These are phyloP conservation scores for Phaseolus lunatus DNA, from an alignment of 306 rosid genomes.

Conservation along the genomic window DNA sequence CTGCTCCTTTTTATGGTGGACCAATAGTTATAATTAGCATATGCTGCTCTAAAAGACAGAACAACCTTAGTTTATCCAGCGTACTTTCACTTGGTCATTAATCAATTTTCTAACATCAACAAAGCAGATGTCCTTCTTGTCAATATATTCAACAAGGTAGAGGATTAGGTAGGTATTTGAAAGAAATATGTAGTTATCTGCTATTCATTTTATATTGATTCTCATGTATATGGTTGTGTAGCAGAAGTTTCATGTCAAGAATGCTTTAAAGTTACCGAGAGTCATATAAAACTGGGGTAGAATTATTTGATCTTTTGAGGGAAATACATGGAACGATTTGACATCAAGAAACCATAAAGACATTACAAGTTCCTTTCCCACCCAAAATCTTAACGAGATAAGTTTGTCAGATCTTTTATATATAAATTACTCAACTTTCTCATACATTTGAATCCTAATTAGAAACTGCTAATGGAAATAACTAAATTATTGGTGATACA, in stretches of 20 bases:
- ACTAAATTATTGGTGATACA: not conserved
- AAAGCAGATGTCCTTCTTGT: constrained; percentile 63
- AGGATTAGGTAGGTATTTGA: constrained; percentile 50
- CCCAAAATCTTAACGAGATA: no score
- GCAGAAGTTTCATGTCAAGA: not conserved
- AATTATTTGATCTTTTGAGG: no score
- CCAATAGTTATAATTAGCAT: no score
- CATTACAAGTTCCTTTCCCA: no score
- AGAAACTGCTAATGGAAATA: no score
- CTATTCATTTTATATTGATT: not conserved
- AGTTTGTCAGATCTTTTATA: no score
- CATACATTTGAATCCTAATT: no score
- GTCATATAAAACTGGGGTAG: no score
- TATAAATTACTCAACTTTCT: no score
- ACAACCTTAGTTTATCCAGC: constrained; percentile 71
- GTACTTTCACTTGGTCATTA: constrained; percentile 59
- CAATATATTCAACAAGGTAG: constrained; percentile 68
- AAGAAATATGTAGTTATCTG: not conserved
- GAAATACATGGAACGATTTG: no score
- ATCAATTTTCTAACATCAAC: constrained; percentile 56
- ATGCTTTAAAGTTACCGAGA: not conserved
- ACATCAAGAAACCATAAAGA: no score
- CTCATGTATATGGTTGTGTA: not conserved
- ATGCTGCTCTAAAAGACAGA: constrained; percentile 51
- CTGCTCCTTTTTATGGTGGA: no score